These are phyloP conservation scores for Tripterygium wilfordii DNA, from an alignment of 177 flowering plant genomes.

Conservation along the genomic window DNA sequence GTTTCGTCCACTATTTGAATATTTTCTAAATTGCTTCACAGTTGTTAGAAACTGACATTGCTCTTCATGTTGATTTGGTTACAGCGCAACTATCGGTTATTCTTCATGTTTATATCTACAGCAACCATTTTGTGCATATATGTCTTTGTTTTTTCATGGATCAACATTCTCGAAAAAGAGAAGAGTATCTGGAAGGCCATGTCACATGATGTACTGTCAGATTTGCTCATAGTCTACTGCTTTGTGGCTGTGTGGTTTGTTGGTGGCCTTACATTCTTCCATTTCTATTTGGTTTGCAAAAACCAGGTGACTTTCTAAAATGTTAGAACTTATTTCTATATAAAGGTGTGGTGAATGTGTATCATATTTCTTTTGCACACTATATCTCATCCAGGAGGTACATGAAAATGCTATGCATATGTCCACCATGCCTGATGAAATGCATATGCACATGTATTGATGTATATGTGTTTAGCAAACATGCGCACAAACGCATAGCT, in stretches of 20 bases:
- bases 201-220: conserved; percentile 50
- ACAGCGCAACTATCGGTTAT: conserved; percentile 95
- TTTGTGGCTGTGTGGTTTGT: conserved; percentile 93
- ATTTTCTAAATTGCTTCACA: too few species aligned
- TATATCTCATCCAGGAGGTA: too few species aligned
- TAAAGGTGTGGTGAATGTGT: too few species aligned
- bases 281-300: conserved; percentile 74
- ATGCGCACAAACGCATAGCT: too few species aligned
- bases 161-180: conserved; percentile 31
- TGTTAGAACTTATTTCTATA: background rate
- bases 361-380: too few species aligned
- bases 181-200: conserved; percentile 36
- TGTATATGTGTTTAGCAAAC: too few species aligned
- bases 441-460: too few species aligned
- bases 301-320: conserved; percentile 69
- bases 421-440: too few species aligned
- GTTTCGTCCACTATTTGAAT: too few species aligned
- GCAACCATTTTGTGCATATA: conserved; percentile 79
- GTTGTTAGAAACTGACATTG: conserved; percentile 19
- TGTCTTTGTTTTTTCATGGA: conserved; percentile 66
- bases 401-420: too few species aligned
- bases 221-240: conserved; percentile 67
- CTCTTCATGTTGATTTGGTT: conserved; percentile 14
- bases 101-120: conserved; percentile 70
- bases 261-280: conserved; percentile 91